These are phyloP conservation scores for Silene noctiflora DNA, from an alignment of 179 eudicot species.

Conservation along the genomic window DNA sequence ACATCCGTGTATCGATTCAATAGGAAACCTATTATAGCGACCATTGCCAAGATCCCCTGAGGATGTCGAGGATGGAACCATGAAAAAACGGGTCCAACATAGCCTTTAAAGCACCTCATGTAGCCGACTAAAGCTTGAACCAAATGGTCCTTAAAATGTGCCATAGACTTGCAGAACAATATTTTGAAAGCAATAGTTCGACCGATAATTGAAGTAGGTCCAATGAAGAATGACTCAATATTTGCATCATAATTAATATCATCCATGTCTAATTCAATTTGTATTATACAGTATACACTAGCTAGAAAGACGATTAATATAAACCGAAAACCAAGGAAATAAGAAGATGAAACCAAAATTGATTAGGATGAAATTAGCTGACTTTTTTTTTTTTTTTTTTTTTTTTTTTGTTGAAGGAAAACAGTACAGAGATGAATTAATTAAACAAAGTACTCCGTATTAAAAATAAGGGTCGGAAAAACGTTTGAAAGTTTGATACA, in stretches of 20 bases:
- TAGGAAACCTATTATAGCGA: slow-evolving; percentile 62
- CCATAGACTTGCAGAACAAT: slow-evolving; percentile 69
- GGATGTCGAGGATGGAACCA: slow-evolving; percentile 94
- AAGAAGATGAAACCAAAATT: slow-evolving; percentile 15
- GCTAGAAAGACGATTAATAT: background rate
- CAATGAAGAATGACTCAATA: slow-evolving; percentile 67
- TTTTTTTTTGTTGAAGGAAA: too few species aligned
- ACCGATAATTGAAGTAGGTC: slow-evolving; percentile 72
- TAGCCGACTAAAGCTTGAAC: slow-evolving; percentile 30
- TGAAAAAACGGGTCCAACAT: slow-evolving; percentile 50
- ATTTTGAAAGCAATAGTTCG: slow-evolving; percentile 78
- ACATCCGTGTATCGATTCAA: slow-evolving; percentile 79
- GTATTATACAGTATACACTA: too few species aligned
- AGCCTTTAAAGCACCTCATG: slow-evolving; percentile 27
- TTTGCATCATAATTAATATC: slow-evolving; percentile 76
- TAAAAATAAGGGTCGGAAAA: too few species aligned
- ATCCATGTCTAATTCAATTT: slow-evolving; percentile 46
- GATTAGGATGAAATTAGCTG: background rate
- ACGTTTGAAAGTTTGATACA: background rate
- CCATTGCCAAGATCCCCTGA: slow-evolving; percentile 77
- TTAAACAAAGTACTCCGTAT: too few species aligned
- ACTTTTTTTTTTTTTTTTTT: background rate
- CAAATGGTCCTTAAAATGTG: slow-evolving; percentile 61
- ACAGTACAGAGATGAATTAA: too few species aligned
- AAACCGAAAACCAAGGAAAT: slow-evolving; percentile 1